phyloP scores from a whole-genome alignment of 2,329 filamentous ascomycete species.

The Corniculantispora saksenae region DNA sequence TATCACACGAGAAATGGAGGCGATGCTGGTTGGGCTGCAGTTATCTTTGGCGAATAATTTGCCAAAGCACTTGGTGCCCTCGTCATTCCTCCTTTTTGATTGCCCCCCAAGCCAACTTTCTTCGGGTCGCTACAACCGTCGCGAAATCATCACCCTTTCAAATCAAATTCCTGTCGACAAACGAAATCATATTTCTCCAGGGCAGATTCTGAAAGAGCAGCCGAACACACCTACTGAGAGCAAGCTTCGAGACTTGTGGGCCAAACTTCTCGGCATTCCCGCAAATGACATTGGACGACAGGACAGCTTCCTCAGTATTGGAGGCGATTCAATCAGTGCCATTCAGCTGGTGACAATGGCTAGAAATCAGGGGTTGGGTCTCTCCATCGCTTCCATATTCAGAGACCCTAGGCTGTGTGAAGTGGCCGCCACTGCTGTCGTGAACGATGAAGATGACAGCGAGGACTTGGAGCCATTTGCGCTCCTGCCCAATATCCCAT shows the following conservation, averaged over 20 bases:
- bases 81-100: neutral
- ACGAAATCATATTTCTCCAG: neutral
- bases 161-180: neutral
- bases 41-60: neutral
- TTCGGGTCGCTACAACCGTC: neutral
- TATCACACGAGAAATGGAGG: neutral
- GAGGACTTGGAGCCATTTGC: neutral
- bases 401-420: slow-evolving; percentile 17
- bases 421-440: slow-evolving; percentile 4
- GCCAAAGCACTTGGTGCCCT: neutral
- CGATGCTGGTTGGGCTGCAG: neutral
- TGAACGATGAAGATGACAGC: neutral
- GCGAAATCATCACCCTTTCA: neutral
- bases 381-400: slow-evolving; percentile 20
- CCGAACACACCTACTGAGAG: slow-evolving; percentile 14
- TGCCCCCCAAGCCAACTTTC: neutral
- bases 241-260: slow-evolving; percentile 22
- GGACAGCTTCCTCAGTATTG: slow-evolving; percentile 20
- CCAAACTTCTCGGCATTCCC: slow-evolving; percentile 9
- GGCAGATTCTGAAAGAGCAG: neutral
- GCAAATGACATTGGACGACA: slow-evolving; percentile 10
- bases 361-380: slow-evolving; percentile 3
- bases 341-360: slow-evolving; percentile 20
- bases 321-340: slow-evolving; percentile 24
- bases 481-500: neutral